Percentiles rank a stretch among this genome's conserved stretches.
These are phyloP conservation scores for Fusarium oxysporum DNA, from an alignment of 2,329 filamentous ascomycete species.

Conservation along the genomic window DNA sequence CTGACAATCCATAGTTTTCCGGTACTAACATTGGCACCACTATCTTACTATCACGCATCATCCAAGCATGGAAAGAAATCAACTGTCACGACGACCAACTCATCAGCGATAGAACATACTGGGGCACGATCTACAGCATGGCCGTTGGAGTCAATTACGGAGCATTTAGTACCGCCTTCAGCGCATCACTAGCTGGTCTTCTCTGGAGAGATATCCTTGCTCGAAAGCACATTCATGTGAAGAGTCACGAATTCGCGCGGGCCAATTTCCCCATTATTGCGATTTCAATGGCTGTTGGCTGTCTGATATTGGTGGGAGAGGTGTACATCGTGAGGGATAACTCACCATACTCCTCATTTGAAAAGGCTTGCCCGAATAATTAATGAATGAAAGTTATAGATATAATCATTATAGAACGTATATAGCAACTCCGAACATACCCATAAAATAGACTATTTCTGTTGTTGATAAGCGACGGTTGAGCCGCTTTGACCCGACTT, in stretches of 20 bases:
- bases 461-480: neutral
- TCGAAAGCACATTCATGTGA: conserved; percentile 75
- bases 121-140: conserved; percentile 81
- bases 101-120: conserved; percentile 75
- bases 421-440: neutral
- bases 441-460: neutral
- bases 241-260: conserved; percentile 72
- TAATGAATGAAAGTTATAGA: neutral
- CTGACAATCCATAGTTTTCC: too few relatives aligned
- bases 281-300: conserved; percentile 74
- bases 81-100: conserved; percentile 59
- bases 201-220: conserved; percentile 78
- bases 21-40: conserved; percentile 81
- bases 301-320: conserved; percentile 70
- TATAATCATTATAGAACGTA: neutral
- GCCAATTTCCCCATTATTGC: conserved; percentile 79
- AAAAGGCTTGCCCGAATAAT: conserved; percentile 1
- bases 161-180: conserved; percentile 78
- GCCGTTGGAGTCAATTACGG: conserved; percentile 80
- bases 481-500: neutral
- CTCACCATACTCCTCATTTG: conserved; percentile 19
- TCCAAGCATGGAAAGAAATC: conserved; percentile 75
- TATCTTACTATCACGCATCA: conserved; percentile 76
- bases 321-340: conserved; percentile 63
- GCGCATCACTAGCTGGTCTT: conserved; percentile 76